A percentile compares a stretch with the other conserved stretches of the same genome.
Evolutionary conservation across 257 asterid species (phyloP).

Genomic region (Solanum etuberosum): DNA sequence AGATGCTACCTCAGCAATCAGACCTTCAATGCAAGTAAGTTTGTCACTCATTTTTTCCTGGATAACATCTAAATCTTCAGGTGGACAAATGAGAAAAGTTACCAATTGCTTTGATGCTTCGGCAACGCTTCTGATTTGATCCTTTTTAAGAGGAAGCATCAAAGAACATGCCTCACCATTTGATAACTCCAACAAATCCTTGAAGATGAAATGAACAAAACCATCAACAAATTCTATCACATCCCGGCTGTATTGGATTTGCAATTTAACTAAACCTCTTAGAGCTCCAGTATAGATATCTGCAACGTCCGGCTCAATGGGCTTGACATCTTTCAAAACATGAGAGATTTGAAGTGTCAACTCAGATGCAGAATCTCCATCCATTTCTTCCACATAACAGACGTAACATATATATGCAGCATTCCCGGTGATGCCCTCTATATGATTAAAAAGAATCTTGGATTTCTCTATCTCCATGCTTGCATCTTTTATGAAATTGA

Average conservation of each 20-base stretch:
- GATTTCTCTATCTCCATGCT: not conserved
- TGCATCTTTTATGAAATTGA: not conserved
- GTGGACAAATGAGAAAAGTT: not conserved
- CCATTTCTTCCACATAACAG: not conserved
- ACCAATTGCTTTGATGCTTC: not conserved
- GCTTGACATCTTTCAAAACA: not conserved
- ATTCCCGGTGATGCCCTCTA: not conserved
- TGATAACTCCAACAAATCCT: no score
- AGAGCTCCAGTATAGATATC: not conserved
- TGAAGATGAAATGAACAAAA: no score
- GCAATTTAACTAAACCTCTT: not conserved
- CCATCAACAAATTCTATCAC: not conserved
- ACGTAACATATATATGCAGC: not conserved
- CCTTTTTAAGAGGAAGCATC: no score
- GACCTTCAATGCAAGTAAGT: not conserved
- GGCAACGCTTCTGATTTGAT: no score
- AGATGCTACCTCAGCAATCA: not conserved
- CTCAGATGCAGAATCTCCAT: not conserved
- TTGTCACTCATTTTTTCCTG: not conserved
- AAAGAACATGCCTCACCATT: no score
- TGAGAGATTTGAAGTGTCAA: not conserved
- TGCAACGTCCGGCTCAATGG: not conserved
- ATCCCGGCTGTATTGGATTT: not conserved
- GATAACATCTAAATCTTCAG: not conserved
- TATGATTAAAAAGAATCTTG: not conserved